A percentile compares a stretch with the other conserved stretches of the same genome.
phyloP scores from a whole-genome alignment of 1,284 basidiomycete species.

The Tetrapyrgos nigripes region DNA sequence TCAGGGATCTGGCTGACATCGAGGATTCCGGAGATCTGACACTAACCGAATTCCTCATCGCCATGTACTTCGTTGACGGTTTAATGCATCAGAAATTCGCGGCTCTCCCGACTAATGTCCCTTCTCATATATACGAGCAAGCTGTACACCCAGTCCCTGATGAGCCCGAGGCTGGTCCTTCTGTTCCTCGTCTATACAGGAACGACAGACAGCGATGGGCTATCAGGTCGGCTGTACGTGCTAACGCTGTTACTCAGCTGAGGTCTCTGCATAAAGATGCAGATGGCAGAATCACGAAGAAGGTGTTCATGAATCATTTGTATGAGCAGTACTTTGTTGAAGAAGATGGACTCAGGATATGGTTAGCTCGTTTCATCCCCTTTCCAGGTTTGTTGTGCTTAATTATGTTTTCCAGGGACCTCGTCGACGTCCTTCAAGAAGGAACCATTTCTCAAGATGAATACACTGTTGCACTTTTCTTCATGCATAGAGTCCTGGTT shows the following conservation, averaged over 20 bases:
- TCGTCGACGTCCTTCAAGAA: not conserved
- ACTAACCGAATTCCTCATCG: not conserved
- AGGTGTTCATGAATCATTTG: not conserved
- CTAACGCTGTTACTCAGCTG: not conserved
- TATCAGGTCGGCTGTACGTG: not conserved
- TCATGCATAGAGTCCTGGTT: not conserved
- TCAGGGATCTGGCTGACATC: not conserved
- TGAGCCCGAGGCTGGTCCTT: too few relatives aligned
- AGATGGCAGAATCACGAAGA: not conserved
- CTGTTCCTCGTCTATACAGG: too few relatives aligned
- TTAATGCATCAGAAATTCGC: not conserved
- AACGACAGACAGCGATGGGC: not conserved
- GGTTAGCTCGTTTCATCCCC: not conserved
- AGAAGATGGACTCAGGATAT: not conserved
- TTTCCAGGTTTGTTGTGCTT: not conserved
- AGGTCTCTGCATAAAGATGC: not conserved
- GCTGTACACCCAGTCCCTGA: not conserved
- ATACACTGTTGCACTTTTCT: not conserved
- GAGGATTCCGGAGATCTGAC: not conserved
- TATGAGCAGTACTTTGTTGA: not conserved
- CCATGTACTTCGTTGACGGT: constrained; percentile 1
- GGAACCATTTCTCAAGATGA: not conserved
- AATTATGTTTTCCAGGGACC: not conserved
- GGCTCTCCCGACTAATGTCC: not conserved
- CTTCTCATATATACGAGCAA: not conserved